Evolutionary conservation across 2,329 filamentous ascomycete species (phyloP).

Genomic region (Colletotrichum costaricense): DNA sequence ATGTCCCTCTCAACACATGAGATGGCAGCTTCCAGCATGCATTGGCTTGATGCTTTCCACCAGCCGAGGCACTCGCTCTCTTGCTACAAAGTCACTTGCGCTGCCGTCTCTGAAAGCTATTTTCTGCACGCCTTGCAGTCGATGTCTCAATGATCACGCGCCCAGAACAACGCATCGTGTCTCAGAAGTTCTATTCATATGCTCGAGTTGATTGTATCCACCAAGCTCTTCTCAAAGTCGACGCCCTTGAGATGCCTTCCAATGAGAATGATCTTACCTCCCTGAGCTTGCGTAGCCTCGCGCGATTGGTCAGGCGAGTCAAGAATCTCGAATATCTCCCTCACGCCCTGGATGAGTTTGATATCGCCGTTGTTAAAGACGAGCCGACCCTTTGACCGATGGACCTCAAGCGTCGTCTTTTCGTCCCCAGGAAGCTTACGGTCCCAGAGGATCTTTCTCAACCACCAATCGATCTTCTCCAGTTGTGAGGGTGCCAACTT

Average conservation of each 20-base stretch:
- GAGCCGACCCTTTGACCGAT: slow-evolving; percentile 87
- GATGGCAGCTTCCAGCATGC: slow-evolving; percentile 24
- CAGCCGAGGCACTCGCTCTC: neutral
- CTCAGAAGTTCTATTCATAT: neutral
- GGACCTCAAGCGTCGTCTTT: slow-evolving; percentile 75
- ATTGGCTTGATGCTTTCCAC: neutral
- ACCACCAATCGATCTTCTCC: slow-evolving; percentile 78
- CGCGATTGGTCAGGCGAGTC: slow-evolving; percentile 61
- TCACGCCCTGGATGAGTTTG: slow-evolving; percentile 89
- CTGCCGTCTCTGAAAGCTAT: neutral
- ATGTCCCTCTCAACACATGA: slow-evolving; percentile 23
- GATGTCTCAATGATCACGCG: neutral
- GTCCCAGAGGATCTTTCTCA: slow-evolving; percentile 89
- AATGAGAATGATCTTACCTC: slow-evolving; percentile 74
- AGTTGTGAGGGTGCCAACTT: slow-evolving; percentile 68
- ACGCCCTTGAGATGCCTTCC: slow-evolving; percentile 65
- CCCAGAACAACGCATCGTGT: neutral
- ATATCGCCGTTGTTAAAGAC: slow-evolving; percentile 71
- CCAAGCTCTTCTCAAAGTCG: slow-evolving; percentile 61
- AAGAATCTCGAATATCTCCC: slow-evolving; percentile 92
- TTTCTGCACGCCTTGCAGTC: neutral
- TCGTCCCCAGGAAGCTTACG: slow-evolving; percentile 64
- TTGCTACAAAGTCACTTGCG: neutral
- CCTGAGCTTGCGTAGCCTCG: slow-evolving; percentile 40
- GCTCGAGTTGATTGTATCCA: neutral